These are phyloP conservation scores for Spinellus fusiger DNA, from an alignment of 192 early-diverging fungal genomes.

Conservation along the genomic window DNA sequence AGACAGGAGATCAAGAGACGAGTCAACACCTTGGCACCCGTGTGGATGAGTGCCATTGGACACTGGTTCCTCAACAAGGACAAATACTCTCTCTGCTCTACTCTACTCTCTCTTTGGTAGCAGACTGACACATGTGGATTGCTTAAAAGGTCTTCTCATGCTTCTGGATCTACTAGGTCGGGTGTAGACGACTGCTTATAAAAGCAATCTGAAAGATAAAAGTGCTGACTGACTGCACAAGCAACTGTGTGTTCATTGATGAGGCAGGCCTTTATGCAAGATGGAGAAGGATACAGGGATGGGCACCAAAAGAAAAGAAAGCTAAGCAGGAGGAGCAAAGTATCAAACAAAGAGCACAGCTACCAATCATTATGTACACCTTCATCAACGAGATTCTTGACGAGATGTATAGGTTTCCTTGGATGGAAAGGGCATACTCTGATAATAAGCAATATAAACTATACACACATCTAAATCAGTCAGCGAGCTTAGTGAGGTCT, in stretches of 20 bases:
- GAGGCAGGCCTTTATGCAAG: slow-evolving; percentile 11
- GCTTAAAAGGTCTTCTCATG: no score
- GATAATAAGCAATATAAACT: slow-evolving; percentile 5
- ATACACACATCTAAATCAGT: neutral
- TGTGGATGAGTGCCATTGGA: no score
- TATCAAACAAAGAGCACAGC: neutral
- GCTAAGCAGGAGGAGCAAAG: neutral
- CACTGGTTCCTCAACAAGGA: no score
- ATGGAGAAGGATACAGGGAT: slow-evolving; percentile 7
- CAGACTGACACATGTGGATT: no score
- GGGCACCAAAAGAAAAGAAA: slow-evolving; percentile 8
- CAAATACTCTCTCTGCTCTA: no score
- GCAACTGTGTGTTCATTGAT: slow-evolving; percentile 8
- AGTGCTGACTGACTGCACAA: slow-evolving; percentile 11
- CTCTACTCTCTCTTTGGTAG: no score
- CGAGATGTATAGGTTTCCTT: slow-evolving; percentile 8
- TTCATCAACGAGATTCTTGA: slow-evolving; percentile 2
- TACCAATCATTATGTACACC: neutral
- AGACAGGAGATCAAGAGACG: no score
- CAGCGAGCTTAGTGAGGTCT: neutral
- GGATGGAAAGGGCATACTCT: slow-evolving; percentile 11
- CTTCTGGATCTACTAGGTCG: no score
- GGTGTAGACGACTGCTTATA: no score
- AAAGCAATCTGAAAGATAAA: no score
- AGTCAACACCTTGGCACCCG: no score